These are phyloP conservation scores for Fusarium torulosum DNA, from an alignment of 2,329 filamentous ascomycete species.

Conservation along the genomic window DNA sequence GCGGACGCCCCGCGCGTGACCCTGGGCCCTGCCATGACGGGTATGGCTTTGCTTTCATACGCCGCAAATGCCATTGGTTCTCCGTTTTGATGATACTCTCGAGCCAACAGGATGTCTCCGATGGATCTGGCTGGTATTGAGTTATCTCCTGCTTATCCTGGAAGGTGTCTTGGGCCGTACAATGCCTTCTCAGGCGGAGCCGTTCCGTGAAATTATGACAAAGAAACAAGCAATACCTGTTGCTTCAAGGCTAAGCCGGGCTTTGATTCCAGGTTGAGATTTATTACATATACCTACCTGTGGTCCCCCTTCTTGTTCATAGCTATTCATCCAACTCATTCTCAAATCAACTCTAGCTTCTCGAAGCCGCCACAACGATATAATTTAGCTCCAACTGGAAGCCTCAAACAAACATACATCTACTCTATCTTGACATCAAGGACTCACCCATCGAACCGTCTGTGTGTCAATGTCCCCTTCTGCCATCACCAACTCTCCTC, in stretches of 20 bases:
- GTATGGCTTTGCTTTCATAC: slow-evolving; percentile 40
- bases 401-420: slow-evolving; percentile 10
- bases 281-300: slow-evolving; percentile 44
- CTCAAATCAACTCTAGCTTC: slow-evolving; percentile 23
- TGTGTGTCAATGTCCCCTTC: slow-evolving; percentile 68
- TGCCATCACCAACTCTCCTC: slow-evolving; percentile 65
- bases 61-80: slow-evolving; percentile 40
- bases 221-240: slow-evolving; percentile 27
- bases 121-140: slow-evolving; percentile 21
- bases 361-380: slow-evolving; percentile 26
- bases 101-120: slow-evolving; percentile 32
- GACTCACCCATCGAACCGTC: slow-evolving; percentile 26
- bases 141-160: slow-evolving; percentile 28
- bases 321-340: slow-evolving; percentile 18
- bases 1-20: slow-evolving; percentile 46
- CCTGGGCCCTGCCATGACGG: slow-evolving; percentile 37
- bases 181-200: slow-evolving; percentile 46
- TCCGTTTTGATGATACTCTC: slow-evolving; percentile 20
- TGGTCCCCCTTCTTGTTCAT: slow-evolving; percentile 21
- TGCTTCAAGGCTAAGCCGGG: slow-evolving; percentile 43
- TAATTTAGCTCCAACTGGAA: slow-evolving; percentile 24
- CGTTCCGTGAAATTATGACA: slow-evolving; percentile 43
- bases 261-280: slow-evolving; percentile 23
- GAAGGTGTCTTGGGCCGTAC: slow-evolving; percentile 44
- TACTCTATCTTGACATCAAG: slow-evolving; percentile 22